Evolutionary conservation across 306 rosid species (phyloP).

Genomic region (Erythrophleum fordii): DNA sequence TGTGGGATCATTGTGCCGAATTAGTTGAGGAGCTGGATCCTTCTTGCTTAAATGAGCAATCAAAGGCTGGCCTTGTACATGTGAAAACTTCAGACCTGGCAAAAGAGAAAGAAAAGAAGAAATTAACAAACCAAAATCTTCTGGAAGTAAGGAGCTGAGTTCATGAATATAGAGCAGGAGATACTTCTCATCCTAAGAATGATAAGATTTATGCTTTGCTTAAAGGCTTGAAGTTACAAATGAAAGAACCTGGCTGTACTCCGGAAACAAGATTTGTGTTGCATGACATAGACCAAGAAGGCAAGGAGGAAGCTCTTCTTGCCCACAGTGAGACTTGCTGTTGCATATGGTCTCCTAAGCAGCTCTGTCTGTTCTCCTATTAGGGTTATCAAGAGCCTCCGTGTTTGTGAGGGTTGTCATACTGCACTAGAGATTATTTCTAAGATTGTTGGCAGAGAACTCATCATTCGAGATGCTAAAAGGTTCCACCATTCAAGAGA

Average conservation of each 20-base stretch:
- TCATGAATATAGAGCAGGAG: constrained; percentile 90
- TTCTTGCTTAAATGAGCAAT: constrained; percentile 61
- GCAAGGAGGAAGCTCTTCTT: constrained; percentile 85
- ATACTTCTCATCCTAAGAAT: constrained; percentile 76
- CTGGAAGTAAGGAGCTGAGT: constrained; percentile 75
- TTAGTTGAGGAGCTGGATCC: constrained; percentile 69
- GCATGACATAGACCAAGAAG: constrained; percentile 86
- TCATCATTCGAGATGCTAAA: constrained; percentile 51
- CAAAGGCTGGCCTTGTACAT: constrained; percentile 76
- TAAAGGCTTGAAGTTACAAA: constrained; percentile 71
- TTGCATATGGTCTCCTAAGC: constrained; percentile 72
- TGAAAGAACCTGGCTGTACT: constrained; percentile 87
- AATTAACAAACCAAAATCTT: constrained; percentile 57
- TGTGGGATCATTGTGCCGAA: constrained; percentile 80
- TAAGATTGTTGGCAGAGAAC: constrained; percentile 56
- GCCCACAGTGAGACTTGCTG: constrained; percentile 88
- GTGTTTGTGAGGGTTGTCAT: constrained; percentile 65
- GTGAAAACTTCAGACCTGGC: constrained; percentile 57
- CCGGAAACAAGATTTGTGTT: constrained; percentile 82
- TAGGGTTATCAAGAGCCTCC: constrained; percentile 84
- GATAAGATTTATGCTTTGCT: constrained; percentile 66
- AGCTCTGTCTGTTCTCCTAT: constrained; percentile 67
- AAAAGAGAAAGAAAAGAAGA: constrained; percentile 67
- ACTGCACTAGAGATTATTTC: constrained; percentile 54
- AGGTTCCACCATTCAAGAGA: constrained; percentile 57